Percentiles rank a stretch among this genome's conserved stretches.
Conservation (phyloP, 2,329 filamentous ascomycete species). For the Bimuria novae-zelandiae region DNA sequence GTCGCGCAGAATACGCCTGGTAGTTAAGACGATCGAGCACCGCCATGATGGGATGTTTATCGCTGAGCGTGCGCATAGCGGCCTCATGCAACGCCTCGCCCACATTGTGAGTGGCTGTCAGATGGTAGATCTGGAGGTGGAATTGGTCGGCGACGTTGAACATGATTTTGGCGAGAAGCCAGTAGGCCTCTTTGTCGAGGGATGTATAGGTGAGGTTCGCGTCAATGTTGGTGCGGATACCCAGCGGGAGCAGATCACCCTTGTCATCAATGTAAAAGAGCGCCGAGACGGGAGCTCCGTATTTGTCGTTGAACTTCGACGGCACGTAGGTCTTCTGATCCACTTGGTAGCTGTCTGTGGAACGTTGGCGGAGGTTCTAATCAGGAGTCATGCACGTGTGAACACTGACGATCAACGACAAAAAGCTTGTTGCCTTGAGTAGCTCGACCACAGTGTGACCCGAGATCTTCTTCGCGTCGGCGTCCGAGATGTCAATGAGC, state of each 20-base stretch:
- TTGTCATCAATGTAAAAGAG: constrained; percentile 7
- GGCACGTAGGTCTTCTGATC: constrained; percentile 7
- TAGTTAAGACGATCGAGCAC: constrained; percentile 7
- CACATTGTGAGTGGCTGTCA: constrained; percentile 10
- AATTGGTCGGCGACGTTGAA: constrained; percentile 10
- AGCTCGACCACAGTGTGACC: neutral
- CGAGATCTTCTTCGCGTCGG: constrained; percentile 7
- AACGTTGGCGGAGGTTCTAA: neutral
- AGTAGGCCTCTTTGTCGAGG: constrained; percentile 2
- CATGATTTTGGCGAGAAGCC: constrained; percentile 12
- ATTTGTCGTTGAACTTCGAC: constrained; percentile 10
- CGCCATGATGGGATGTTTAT: constrained; percentile 8
- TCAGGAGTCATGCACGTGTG: too few relatives aligned
- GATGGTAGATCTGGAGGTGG: constrained; percentile 9
- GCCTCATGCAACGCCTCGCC: constrained; percentile 11
- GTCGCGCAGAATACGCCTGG: constrained; percentile 9
- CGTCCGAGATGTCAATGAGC: constrained; percentile 9
- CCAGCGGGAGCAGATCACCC: constrained; percentile 2
- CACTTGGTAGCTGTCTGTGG: constrained; percentile 4
- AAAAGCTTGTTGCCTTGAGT: neutral
- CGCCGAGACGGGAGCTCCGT: constrained; percentile 2
- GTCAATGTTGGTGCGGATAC: constrained; percentile 7
- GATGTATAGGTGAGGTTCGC: constrained; percentile 7
- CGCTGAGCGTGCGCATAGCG: constrained; percentile 10
- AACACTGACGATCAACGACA: constrained; percentile 5